These are phyloP conservation scores for Inga leiocalycina DNA, from an alignment of 306 rosid genomes.

Conservation along the genomic window DNA sequence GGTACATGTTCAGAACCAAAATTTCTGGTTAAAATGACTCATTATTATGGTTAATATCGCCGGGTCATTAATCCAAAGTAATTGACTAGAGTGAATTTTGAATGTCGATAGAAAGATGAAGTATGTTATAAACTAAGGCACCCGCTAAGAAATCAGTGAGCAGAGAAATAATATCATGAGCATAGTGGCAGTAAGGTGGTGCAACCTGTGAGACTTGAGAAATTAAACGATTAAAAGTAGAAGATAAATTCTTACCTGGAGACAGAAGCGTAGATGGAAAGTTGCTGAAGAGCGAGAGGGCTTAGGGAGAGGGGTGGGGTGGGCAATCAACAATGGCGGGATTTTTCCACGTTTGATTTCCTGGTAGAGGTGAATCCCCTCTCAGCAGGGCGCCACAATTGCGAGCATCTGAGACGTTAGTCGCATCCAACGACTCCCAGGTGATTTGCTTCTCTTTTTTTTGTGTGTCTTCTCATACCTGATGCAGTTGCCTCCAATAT, in stretches of 20 bases:
- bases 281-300: background rate
- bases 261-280: background rate
- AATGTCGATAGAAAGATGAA: background rate
- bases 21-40: background rate
- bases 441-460: background rate
- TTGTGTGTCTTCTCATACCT: no score
- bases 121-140: background rate
- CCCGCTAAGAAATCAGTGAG: background rate
- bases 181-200: background rate
- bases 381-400: background rate
- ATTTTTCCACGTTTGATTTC: background rate
- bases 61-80: background rate
- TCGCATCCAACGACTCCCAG: background rate
- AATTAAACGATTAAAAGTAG: background rate
- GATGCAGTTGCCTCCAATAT: no score
- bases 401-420: background rate
- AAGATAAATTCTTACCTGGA: background rate
- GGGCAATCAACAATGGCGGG: background rate
- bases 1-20: background rate
- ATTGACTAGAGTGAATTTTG: background rate
- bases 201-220: background rate
- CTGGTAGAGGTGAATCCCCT: background rate
- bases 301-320: background rate
- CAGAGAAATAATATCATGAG: background rate
- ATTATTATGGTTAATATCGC: background rate